These are phyloP conservation scores for Phytophthora ramorum DNA, from an alignment of 352 stramenopile genomes.

Conservation along the genomic window DNA sequence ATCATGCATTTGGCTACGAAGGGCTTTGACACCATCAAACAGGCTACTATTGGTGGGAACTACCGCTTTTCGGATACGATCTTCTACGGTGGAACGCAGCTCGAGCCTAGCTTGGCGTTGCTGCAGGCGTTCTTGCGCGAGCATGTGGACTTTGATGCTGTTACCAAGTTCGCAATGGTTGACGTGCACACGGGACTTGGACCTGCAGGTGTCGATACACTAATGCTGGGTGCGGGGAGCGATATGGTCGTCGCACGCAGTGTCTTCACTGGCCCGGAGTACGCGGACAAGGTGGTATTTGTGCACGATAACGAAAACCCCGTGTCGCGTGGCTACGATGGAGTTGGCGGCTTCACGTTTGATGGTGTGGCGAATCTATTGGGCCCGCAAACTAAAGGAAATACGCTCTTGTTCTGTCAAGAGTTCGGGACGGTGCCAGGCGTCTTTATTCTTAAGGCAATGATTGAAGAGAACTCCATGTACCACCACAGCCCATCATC, in stretches of 20 bases:
- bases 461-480: conserved; percentile 70
- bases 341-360: conserved; percentile 50
- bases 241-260: conserved; percentile 37
- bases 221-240: conserved; percentile 43
- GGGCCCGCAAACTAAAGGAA: conserved; percentile 21
- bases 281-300: conserved; percentile 39
- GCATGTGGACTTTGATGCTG: conserved; percentile 48
- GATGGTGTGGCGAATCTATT: conserved; percentile 48
- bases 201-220: conserved; percentile 60
- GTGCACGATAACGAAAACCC: conserved; percentile 37
- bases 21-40: conserved; percentile 74
- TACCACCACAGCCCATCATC: conserved; percentile 50
- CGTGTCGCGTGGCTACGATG: conserved; percentile 64
- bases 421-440: conserved; percentile 77
- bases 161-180: conserved; percentile 76
- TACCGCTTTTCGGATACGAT: conserved; percentile 88
- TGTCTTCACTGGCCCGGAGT: conserved; percentile 38
- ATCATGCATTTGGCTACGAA: conserved; percentile 42
- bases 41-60: conserved; percentile 87
- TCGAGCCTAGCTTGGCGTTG: conserved; percentile 71
- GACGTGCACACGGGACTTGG: conserved; percentile 95
- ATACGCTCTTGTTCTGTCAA: conserved; percentile 54
- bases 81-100: conserved; percentile 86
- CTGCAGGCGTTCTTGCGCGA: conserved; percentile 70
- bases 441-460: conserved; percentile 63